Evolutionary conservation across 306 rosid genomes (phyloP), one percentile per base, ranked within the genome.

Genomic region (Chamaecrista fasciculata): DNA sequence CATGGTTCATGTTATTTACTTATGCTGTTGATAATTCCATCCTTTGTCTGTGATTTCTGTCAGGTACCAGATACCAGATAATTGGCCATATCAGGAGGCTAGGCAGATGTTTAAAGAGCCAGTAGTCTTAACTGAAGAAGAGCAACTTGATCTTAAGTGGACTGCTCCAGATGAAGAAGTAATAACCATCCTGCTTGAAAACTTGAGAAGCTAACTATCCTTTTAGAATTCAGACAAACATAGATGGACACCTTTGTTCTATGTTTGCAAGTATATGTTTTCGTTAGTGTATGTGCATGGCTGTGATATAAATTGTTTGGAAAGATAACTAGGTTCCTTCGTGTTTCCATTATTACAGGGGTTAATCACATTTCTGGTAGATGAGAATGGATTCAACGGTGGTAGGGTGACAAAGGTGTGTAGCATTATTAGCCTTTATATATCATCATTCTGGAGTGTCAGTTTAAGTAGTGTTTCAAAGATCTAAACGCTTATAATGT

Each of bases 121-220:
- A 19, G 3, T 58, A 14, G 97, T 89, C 73, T 43, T 75, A 71
- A 84, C 72, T 65, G 90, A 81, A 53, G 96, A 85, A 31, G 86
- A 85, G 62, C 86, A 86, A 74, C 84, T 81, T 64, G 91, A 94
- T 62, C 72, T 90, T 65, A 94, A 88, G 84, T 94, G 98, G 96
- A 76, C 87, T 80, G 80, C 89, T 61, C 98, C 98, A 51, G 91
- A 94, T 81, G 98, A 88, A 82, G 95, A 88, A 72, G 98, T 94
- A 86, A 74, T 50, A 67, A 20, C 62, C 14, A 11, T 61, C 24
- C 51, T 67, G 16, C 19, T 89, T 81, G 59, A 59, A 14, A 59
- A 34, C 65, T 59, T 34, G 28, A 59, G 9, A 78, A 33, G 28
- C 47, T 31, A 46, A 65, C 50, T 72, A 58, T 72, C 8, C 21